Conservation (phyloP, 2,329 filamentous ascomycete species). For the Emmonsiellopsis sp. region DNA sequence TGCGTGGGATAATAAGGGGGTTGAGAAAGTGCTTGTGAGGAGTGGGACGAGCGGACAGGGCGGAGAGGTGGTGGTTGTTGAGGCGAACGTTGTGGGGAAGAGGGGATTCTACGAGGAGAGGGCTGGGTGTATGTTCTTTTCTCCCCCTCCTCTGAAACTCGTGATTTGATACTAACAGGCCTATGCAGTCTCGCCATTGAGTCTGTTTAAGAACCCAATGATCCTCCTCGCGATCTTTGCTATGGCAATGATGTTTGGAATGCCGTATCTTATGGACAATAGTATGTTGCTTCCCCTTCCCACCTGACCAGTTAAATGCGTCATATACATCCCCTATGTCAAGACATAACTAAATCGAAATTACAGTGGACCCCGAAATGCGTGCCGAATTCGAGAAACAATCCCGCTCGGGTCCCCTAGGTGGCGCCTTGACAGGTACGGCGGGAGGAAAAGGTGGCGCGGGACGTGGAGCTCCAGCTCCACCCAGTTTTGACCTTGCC, state of each 20-base stretch:
- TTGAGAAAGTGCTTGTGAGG: conserved; percentile 31
- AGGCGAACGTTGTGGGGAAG: conserved; percentile 51
- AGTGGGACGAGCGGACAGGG: conserved; percentile 16
- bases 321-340: conserved; percentile 9
- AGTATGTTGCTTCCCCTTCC: conserved; percentile 51
- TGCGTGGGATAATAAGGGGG: conserved; percentile 77
- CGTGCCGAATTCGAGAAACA: conserved; percentile 86
- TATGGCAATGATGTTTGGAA: conserved; percentile 75
- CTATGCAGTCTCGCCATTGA: conserved; percentile 61
- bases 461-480: conserved; percentile 29
- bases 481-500: conserved; percentile 59
- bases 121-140: conserved; percentile 56
- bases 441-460: conserved; percentile 30
- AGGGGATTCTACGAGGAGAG: conserved; percentile 74
- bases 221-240: conserved; percentile 83
- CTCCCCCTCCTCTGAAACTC: neutral
- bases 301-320: neutral
- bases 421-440: conserved; percentile 35
- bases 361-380: conserved; percentile 88
- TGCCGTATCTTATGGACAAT: conserved; percentile 93
- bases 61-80: conserved; percentile 43
- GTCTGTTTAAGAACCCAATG: conserved; percentile 89
- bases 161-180: neutral
- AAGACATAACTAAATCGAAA: conserved; percentile 3
- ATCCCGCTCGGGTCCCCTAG: conserved; percentile 50